These are phyloP conservation scores for Calonectria crousiana DNA, from an alignment of 2,329 filamentous ascomycete genomes.

Conservation along the genomic window DNA sequence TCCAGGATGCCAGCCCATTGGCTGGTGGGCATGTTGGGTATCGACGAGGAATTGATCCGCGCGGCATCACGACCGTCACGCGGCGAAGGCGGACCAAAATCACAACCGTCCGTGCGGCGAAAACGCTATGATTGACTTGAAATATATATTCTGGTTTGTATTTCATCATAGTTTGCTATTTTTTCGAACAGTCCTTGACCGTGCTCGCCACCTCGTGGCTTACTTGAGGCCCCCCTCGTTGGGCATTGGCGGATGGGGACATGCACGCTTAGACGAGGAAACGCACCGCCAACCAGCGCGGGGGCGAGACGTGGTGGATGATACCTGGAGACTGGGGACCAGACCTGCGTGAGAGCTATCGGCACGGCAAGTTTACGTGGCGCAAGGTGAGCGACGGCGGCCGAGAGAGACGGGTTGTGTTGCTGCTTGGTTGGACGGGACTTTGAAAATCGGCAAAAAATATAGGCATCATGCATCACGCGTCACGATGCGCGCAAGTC, in stretches of 20 bases:
- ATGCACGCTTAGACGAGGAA: background rate
- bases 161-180: background rate
- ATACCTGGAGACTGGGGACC: background rate
- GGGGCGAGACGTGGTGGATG: background rate
- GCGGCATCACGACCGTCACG: background rate
- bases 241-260: background rate
- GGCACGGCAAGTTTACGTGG: conserved; percentile 6
- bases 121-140: background rate
- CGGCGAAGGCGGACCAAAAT: background rate
- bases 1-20: background rate
- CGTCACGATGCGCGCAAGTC: background rate
- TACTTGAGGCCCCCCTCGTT: background rate
- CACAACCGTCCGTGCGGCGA: too few relatives aligned
- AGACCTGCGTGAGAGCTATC: background rate
- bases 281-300: conserved; percentile 2
- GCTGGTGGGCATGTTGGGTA: conserved; percentile 2
- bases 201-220: background rate
- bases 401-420: background rate
- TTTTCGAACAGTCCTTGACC: background rate
- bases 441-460: conserved; percentile 4
- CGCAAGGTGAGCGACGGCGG: background rate
- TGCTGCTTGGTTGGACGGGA: background rate
- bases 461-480: conserved; percentile 1
- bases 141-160: background rate
- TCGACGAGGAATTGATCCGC: background rate